A percentile compares a stretch with the other conserved stretches of the same genome.
These are phyloP conservation scores for Stromatinia cepivora DNA, from an alignment of 2,329 filamentous ascomycete species.

Conservation along the genomic window DNA sequence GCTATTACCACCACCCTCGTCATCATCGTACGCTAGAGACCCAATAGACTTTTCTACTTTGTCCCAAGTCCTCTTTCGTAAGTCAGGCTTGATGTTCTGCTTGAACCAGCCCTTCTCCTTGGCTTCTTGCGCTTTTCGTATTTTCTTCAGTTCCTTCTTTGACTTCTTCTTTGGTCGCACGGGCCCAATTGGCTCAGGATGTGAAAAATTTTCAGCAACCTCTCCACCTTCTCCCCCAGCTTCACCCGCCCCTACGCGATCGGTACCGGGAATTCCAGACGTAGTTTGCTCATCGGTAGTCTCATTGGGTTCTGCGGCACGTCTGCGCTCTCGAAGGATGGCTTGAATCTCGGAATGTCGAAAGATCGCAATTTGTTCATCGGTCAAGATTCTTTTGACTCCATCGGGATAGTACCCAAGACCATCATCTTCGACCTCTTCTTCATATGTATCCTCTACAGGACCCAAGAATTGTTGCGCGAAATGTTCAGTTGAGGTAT, in stretches of 20 bases:
- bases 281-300: conserved; percentile 19
- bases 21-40: conserved; percentile 58
- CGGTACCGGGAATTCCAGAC: not conserved
- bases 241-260: conserved; percentile 11
- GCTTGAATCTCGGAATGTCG: conserved; percentile 82
- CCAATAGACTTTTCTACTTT: conserved; percentile 62
- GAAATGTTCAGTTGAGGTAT: conserved; percentile 54
- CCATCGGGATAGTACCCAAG: conserved; percentile 87
- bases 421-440: conserved; percentile 58
- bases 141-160: conserved; percentile 31
- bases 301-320: conserved; percentile 32
- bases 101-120: conserved; percentile 41
- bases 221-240: conserved; percentile 30
- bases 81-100: conserved; percentile 54
- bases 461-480: conserved; percentile 47
- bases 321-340: conserved; percentile 56
- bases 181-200: conserved; percentile 24
- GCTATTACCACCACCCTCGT: conserved; percentile 40
- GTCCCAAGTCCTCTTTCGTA: conserved; percentile 68
- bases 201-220: conserved; percentile 12
- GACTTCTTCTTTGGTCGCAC: conserved; percentile 21
- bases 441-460: conserved; percentile 51
- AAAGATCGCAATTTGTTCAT: conserved; percentile 89
- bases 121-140: conserved; percentile 29
- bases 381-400: conserved; percentile 82